Evolutionary conservation across 2,329 filamentous ascomycete genomes (phyloP).

Genomic region (Geosmithia flava): DNA sequence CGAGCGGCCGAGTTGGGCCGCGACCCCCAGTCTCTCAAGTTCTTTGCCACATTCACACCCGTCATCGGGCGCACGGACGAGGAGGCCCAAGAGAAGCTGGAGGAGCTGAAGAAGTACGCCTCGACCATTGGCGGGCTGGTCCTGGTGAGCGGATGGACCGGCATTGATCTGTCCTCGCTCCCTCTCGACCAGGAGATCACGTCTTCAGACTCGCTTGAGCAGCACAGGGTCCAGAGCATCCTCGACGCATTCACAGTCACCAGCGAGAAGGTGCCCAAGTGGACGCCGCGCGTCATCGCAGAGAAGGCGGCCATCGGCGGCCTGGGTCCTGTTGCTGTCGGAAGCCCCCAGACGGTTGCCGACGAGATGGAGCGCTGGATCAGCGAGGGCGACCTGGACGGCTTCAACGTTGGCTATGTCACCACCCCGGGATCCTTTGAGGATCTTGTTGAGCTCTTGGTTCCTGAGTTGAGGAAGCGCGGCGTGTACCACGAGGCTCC

Average conservation of each 20-base stretch:
- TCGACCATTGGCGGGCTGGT: constrained; percentile 41
- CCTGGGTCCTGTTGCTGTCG: constrained; percentile 14
- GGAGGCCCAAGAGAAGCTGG: constrained; percentile 39
- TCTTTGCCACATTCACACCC: constrained; percentile 38
- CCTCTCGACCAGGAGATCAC: constrained; percentile 45
- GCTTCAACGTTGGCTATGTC: constrained; percentile 24
- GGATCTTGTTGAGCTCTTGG: constrained; percentile 11
- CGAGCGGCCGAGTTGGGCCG: constrained; percentile 36
- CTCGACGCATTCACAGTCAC: constrained; percentile 35
- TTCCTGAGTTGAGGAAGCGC: constrained; percentile 9
- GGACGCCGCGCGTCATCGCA: constrained; percentile 15
- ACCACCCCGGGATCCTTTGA: constrained; percentile 6
- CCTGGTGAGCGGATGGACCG: constrained; percentile 44
- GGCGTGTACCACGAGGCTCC: constrained; percentile 15
- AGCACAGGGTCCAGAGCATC: constrained; percentile 34
- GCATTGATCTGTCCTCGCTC: constrained; percentile 45
- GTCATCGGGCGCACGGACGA: constrained; percentile 35
- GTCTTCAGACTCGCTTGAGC: constrained; percentile 39
- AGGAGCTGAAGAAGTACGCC: constrained; percentile 37
- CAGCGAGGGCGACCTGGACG: constrained; percentile 48
- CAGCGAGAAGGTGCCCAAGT: constrained; percentile 21
- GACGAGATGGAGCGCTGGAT: constrained; percentile 22
- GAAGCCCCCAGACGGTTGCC: constrained; percentile 15
- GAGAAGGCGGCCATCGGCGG: constrained; percentile 19
- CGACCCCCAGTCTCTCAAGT: constrained; percentile 43